Conservation (phyloP, 2,329 filamentous ascomycete species). For the Xylogone sp. region DNA sequence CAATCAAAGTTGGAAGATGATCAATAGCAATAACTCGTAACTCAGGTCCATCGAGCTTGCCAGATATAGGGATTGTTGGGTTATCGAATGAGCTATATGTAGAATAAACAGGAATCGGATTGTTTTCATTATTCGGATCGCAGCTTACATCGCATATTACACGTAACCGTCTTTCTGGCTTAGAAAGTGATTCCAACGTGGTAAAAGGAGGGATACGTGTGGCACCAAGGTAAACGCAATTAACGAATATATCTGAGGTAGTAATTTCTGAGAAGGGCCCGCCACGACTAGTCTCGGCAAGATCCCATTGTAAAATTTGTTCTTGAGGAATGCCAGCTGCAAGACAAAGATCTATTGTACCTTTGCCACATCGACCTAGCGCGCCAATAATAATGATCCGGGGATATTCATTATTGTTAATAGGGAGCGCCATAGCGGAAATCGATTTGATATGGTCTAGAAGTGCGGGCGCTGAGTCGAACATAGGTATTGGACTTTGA, state of each 20-base stretch:
- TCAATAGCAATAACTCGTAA: slow-evolving; percentile 78
- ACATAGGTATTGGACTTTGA: background rate
- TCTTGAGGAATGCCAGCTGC: slow-evolving; percentile 65
- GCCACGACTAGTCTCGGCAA: slow-evolving; percentile 61
- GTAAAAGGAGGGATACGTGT: slow-evolving; percentile 71
- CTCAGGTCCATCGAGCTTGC: slow-evolving; percentile 21
- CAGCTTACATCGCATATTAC: slow-evolving; percentile 74
- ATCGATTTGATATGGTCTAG: background rate
- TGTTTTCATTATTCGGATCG: slow-evolving; percentile 63
- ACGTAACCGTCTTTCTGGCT: slow-evolving; percentile 62
- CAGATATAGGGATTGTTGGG: slow-evolving; percentile 66
- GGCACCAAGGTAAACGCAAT: slow-evolving; percentile 77
- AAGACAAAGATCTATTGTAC: slow-evolving; percentile 72
- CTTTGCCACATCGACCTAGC: slow-evolving; percentile 72
- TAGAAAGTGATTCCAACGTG: slow-evolving; percentile 60
- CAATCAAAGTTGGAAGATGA: slow-evolving; percentile 73
- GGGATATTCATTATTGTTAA: slow-evolving; percentile 50
- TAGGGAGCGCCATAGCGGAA: background rate
- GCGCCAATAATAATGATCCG: slow-evolving; percentile 77
- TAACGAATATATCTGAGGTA: slow-evolving; percentile 69
- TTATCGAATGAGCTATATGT: slow-evolving; percentile 79
- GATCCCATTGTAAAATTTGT: slow-evolving; percentile 63
- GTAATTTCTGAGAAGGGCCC: slow-evolving; percentile 74
- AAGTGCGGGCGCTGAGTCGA: background rate
- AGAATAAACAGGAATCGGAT: slow-evolving; percentile 69